Evolutionary conservation across 306 rosid genomes (phyloP), one percentile per base, ranked within the genome.

Genomic region (Pachyrhizus erosus): DNA sequence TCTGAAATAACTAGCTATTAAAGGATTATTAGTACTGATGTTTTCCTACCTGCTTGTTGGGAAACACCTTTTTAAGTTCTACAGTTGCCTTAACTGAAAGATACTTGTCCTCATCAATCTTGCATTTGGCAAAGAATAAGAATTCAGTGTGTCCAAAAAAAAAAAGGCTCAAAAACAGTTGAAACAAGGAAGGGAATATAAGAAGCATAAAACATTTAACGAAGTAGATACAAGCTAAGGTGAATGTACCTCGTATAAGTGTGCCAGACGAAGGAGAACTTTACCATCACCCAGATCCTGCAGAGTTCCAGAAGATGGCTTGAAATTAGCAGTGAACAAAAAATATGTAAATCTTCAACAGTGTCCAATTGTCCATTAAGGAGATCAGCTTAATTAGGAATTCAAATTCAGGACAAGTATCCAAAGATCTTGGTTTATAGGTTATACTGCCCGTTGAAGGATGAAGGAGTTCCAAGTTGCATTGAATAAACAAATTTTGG

Each of bases 181-280:
- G 64, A 75, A 75, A 42, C 48, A 31, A 68, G 26, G 61, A 51
- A 45, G 68, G 40, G 24, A 20, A 5, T 9, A 81, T 43, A 48
- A 54, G 61, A 65, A 49, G 37, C 27, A 74, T 9, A 42, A 24
- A 43, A 39, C 77, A 54, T 26, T 11, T n/a, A 57, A 67, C n/a
- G 31, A 46, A 45, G 42, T 34, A 54, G 57, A 72, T 18, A 67
- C 73, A 39, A 66, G 57, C 75, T 18, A 58, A 54, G 70, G 24
- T 58, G 43, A 58, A 67, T 76, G 31, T 74, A 93, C 98, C 91
- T 94, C 97, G 2, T 87, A 93, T 75, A 93, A 80, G 78, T 93
- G 97, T 7, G 98, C 98, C 39, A 91, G 58, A 23, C 98, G 89
- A 74, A 93, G 88, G 52, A 93, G 93, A 84, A 93, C 87, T 79